Percentiles rank a stretch among this genome's conserved stretches.
phyloP scores from a whole-genome alignment of 169 alveolate species.

The Babesia ovata region DNA sequence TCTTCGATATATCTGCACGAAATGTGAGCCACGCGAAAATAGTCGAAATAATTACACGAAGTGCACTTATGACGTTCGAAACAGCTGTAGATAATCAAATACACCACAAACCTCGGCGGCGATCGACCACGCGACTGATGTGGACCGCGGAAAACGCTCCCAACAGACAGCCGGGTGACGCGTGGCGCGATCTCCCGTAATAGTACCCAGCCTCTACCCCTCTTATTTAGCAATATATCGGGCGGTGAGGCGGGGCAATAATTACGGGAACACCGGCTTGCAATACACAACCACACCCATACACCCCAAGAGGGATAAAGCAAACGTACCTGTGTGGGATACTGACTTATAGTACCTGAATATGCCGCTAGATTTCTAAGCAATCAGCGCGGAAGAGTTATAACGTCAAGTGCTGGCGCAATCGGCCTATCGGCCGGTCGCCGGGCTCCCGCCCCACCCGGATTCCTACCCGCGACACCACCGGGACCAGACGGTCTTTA shows the following conservation, averaged over 20 bases:
- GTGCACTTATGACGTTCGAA: background rate
- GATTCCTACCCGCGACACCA: constrained; percentile 38
- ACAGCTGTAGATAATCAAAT: background rate
- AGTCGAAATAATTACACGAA: background rate
- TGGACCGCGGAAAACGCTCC: background rate
- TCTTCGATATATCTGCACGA: constrained; percentile 18
- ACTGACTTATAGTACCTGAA: background rate
- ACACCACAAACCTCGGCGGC: background rate
- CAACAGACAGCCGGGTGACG: background rate
- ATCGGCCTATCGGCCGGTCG: background rate
- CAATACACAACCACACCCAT: constrained; percentile 15
- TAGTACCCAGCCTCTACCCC: background rate
- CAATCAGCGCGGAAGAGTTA: constrained; percentile 2
- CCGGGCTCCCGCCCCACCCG: constrained; percentile 41
- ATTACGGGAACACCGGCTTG: too few relatives aligned
- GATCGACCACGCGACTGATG: background rate
- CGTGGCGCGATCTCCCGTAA: too few relatives aligned
- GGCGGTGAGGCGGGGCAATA: background rate
- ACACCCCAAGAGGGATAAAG: background rate
- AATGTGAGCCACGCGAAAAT: background rate
- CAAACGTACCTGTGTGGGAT: background rate
- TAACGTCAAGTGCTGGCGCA: constrained; percentile 7
- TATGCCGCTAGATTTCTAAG: background rate
- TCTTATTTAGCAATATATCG: background rate
- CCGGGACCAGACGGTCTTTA: background rate